phyloP scores from a whole-genome alignment of 306 rosid genomes.

The Vigna trinervia region DNA sequence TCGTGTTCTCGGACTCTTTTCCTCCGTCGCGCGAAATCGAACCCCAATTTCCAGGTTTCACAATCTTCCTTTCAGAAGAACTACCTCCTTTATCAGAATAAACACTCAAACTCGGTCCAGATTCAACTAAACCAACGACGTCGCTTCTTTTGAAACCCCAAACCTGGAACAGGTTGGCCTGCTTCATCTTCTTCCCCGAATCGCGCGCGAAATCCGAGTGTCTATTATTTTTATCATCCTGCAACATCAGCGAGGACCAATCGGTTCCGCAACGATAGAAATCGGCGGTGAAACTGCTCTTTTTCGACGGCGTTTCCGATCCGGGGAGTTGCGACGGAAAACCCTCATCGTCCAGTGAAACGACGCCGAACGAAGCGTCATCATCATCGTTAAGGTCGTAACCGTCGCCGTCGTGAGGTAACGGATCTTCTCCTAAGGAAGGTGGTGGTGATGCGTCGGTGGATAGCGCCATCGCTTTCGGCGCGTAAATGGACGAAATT shows the following conservation, averaged over 20 bases:
- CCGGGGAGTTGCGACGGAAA: constrained; percentile 50
- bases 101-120: constrained; percentile 4
- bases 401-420: constrained; percentile 27
- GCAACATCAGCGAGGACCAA: constrained; percentile 44
- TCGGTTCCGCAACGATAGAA: constrained; percentile 57
- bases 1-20: constrained; percentile 33
- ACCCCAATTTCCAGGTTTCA: constrained; percentile 41
- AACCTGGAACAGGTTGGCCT: constrained; percentile 49
- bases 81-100: not conserved
- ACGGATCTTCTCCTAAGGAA: constrained; percentile 28
- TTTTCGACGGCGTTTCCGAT: not conserved
- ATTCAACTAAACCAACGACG: constrained; percentile 28
- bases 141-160: constrained; percentile 52
- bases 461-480: constrained; percentile 41
- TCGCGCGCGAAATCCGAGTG: not conserved
- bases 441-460: constrained; percentile 35
- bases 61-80: constrained; percentile 48
- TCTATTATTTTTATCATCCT: not conserved
- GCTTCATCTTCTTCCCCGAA: constrained; percentile 54
- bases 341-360: constrained; percentile 54
- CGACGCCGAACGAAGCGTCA: constrained; percentile 23
- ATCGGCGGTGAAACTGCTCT: constrained; percentile 51
- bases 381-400: constrained; percentile 16
- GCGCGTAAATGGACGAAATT: constrained; percentile 43
- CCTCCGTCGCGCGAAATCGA: constrained; percentile 40